These are phyloP conservation scores for Houttuynia cordata DNA, from an alignment of 164 flowering plant genomes.

Conservation along the genomic window DNA sequence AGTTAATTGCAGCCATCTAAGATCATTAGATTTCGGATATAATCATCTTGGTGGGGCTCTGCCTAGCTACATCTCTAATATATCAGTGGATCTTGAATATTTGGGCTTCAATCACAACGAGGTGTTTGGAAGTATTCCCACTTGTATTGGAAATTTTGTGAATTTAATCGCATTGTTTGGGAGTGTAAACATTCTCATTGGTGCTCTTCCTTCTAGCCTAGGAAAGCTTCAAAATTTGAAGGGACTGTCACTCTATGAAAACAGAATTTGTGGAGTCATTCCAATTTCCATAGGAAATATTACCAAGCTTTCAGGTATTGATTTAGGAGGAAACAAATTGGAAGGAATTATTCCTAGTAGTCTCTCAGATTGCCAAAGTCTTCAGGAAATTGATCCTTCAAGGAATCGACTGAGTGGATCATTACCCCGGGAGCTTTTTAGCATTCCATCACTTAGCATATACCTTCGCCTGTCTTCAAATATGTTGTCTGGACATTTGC, in stretches of 20 bases:
- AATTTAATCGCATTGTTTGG: slow-evolving; percentile 8
- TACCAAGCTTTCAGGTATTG: slow-evolving; percentile 1
- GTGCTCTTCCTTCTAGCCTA: slow-evolving; percentile 16
- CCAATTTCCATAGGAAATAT: slow-evolving; percentile 20
- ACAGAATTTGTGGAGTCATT: slow-evolving; percentile 14
- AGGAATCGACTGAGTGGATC: slow-evolving; percentile 2
- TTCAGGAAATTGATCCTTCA: neutral
- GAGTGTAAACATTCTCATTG: slow-evolving; percentile 9
- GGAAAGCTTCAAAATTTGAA: slow-evolving; percentile 21
- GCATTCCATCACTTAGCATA: slow-evolving; percentile 2
- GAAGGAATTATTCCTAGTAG: slow-evolving; percentile 5
- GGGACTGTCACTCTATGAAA: slow-evolving; percentile 5
- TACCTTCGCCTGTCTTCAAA: slow-evolving; percentile 19
- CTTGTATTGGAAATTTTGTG: slow-evolving; percentile 20
- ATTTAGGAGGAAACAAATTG: neutral
- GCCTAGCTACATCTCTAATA: slow-evolving; percentile 18
- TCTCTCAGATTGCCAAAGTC: neutral
- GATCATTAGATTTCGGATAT: neutral
- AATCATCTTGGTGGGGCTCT: slow-evolving; percentile 20
- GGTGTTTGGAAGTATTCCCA: slow-evolving; percentile 22
- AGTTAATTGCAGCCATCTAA: neutral
- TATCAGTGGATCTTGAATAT: slow-evolving; percentile 5
- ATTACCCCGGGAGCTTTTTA: slow-evolving; percentile 24
- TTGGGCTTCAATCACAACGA: slow-evolving; percentile 7
- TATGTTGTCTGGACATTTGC: slow-evolving; percentile 18